Percentiles rank a stretch among this genome's conserved stretches.
Conservation (phyloP, 257 asterid genomes). For the Primulina eburnea region DNA sequence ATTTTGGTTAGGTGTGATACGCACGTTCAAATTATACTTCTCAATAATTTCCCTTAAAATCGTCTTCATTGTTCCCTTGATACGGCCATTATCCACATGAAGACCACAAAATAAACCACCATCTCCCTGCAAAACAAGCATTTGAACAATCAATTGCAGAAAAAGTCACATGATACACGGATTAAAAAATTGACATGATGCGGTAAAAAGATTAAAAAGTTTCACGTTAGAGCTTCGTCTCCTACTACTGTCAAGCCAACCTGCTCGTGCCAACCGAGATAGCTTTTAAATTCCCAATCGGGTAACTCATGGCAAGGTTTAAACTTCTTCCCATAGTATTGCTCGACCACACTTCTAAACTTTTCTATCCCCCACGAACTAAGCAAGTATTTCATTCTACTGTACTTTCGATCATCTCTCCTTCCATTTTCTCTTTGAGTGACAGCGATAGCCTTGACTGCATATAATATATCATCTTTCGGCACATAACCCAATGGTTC, state of each 20-base stretch:
- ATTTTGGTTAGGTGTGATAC: conserved; percentile 94
- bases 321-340: conserved; percentile 81
- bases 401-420: conserved; percentile 95
- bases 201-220: not conserved
- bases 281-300: conserved; percentile 93
- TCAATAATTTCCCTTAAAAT: conserved; percentile 79
- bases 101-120: conserved; percentile 88
- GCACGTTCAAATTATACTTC: conserved; percentile 81
- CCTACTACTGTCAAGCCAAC: conserved; percentile 31
- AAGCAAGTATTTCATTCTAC: conserved; percentile 91
- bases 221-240: not conserved
- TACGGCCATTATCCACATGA: conserved; percentile 88
- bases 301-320: conserved; percentile 79
- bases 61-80: conserved; percentile 75
- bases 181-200: not conserved
- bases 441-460: conserved; percentile 91
- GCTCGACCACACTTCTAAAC: conserved; percentile 77
- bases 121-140: conserved; percentile 62
- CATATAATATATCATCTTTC: conserved; percentile 82
- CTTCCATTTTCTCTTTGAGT: conserved; percentile 93
- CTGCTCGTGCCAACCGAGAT: conserved; percentile 99
- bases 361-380: conserved; percentile 97
- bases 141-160: conserved; percentile 8
- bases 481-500: conserved; percentile 96
- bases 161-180: conserved; percentile 1